Percentiles rank a stretch among this genome's conserved stretches.
Evolutionary conservation across 139 green algal genomes (phyloP).

Genomic region (Parachlorella kessleri): DNA sequence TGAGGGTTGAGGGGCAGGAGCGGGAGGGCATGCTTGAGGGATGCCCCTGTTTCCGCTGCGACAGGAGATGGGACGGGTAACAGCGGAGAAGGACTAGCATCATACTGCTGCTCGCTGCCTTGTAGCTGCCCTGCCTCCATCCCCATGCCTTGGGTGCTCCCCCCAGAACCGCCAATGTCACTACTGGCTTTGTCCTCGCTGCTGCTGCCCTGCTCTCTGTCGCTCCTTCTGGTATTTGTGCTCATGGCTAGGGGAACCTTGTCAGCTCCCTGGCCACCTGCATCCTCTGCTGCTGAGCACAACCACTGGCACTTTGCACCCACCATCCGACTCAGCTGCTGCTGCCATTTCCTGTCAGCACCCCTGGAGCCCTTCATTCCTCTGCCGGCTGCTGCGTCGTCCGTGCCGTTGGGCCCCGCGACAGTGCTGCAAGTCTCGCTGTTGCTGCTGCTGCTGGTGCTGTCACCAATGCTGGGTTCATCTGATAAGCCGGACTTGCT

Average conservation of each 20-base stretch:
- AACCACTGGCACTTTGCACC: slow-evolving; percentile 16
- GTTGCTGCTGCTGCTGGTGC: slow-evolving; percentile 10
- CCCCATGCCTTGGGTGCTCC: too few relatives aligned
- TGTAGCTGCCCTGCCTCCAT: too few relatives aligned
- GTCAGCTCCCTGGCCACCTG: too few relatives aligned
- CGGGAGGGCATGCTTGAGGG: slow-evolving; percentile 43
- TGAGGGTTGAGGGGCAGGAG: slow-evolving; percentile 37
- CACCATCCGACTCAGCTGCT: slow-evolving; percentile 4
- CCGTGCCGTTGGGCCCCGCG: not conserved
- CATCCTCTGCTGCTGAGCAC: not conserved
- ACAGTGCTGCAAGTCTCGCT: not conserved
- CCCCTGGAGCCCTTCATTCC: not conserved
- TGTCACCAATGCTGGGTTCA: not conserved
- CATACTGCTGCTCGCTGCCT: too few relatives aligned
- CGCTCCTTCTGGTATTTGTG: too few relatives aligned
- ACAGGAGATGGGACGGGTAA: too few relatives aligned
- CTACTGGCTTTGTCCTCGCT: not conserved
- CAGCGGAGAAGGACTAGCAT: too few relatives aligned
- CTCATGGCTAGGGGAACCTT: too few relatives aligned
- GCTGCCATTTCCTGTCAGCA: slow-evolving; percentile 2
- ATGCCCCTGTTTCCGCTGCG: too few relatives aligned
- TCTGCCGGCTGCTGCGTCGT: not conserved
- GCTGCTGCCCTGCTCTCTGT: too few relatives aligned
- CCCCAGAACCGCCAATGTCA: slow-evolving; percentile 7
- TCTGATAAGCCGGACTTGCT: not conserved